A percentile compares a stretch with the other conserved stretches of the same genome.
phyloP scores from a whole-genome alignment of 768 basidiomycete genomes.

The Pleurotus sapidus region DNA sequence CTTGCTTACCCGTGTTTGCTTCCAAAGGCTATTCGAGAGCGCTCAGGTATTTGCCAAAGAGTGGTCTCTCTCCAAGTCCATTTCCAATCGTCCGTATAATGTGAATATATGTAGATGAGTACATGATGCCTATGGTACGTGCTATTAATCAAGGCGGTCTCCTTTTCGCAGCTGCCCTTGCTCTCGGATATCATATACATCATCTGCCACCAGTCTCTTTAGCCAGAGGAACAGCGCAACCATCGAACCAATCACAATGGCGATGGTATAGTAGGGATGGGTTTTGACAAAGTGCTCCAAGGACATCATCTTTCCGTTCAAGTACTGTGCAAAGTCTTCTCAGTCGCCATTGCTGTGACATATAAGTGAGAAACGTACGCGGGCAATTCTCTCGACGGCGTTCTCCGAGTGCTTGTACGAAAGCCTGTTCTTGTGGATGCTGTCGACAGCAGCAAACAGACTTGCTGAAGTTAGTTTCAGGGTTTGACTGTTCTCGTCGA shows the following conservation, averaged over 20 bases:
- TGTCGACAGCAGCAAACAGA: conserved; percentile 71
- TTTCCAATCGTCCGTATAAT: background rate
- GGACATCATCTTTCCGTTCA: conserved; percentile 37
- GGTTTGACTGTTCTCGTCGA: conserved; percentile 49
- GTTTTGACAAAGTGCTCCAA: conserved; percentile 33
- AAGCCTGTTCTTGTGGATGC: conserved; percentile 49
- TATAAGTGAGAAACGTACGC: conserved; percentile 36
- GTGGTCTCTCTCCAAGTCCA: background rate
- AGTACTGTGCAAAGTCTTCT: conserved; percentile 25
- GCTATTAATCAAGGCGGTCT: conserved; percentile 18
- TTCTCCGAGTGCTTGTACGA: conserved; percentile 67
- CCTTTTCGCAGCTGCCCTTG: conserved; percentile 14
- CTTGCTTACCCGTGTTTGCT: background rate
- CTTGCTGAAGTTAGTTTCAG: conserved; percentile 53
- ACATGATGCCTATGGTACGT: background rate
- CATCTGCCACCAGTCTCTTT: conserved; percentile 21
- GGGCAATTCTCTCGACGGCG: conserved; percentile 59
- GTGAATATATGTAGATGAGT: background rate
- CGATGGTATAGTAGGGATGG: conserved; percentile 30
- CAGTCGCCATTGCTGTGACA: background rate
- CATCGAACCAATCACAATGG: conserved; percentile 25
- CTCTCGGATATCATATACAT: conserved; percentile 14
- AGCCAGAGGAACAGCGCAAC: conserved; percentile 26
- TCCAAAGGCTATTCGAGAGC: background rate
- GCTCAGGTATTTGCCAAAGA: background rate